These are phyloP conservation scores for Eragrostis nindensis DNA, from an alignment of 176 grass and related monocot genomes.

Conservation along the genomic window DNA sequence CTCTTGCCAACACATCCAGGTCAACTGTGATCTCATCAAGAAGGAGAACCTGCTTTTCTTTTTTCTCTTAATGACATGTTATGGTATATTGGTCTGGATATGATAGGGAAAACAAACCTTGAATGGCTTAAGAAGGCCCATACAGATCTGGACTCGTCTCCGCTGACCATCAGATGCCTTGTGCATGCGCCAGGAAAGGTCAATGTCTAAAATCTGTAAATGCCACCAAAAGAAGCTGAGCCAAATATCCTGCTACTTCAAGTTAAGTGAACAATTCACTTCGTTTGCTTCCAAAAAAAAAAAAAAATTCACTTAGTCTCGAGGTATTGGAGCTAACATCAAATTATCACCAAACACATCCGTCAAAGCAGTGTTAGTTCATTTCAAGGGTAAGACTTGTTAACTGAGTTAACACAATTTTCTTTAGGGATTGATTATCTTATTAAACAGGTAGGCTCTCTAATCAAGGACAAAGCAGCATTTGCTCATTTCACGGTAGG, in stretches of 20 bases:
- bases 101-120: slow-evolving; percentile 65
- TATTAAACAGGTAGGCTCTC: neutral
- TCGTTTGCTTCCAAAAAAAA: too few relatives aligned
- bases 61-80: slow-evolving; percentile 21
- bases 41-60: slow-evolving; percentile 81
- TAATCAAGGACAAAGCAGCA: neutral
- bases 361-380: neutral
- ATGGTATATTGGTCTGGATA: neutral
- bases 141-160: slow-evolving; percentile 93
- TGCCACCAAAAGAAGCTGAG: neutral
- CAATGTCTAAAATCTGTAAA: slow-evolving; percentile 87
- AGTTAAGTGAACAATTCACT: neutral
- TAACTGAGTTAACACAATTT: neutral
- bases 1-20: slow-evolving; percentile 83
- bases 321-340: slow-evolving; percentile 12
- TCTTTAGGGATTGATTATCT: neutral
- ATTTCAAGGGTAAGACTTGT: neutral
- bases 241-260: neutral
- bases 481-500: neutral
- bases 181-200: slow-evolving; percentile 92
- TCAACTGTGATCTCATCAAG: slow-evolving; percentile 97
- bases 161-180: slow-evolving; percentile 95
- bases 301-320: neutral
- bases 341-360: slow-evolving; percentile 6
- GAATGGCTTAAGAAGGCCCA: slow-evolving; percentile 95